Base-by-base conservation (phyloP, 768 basidiomycete species). In the Agaricus sinodeliciosus region DNA sequence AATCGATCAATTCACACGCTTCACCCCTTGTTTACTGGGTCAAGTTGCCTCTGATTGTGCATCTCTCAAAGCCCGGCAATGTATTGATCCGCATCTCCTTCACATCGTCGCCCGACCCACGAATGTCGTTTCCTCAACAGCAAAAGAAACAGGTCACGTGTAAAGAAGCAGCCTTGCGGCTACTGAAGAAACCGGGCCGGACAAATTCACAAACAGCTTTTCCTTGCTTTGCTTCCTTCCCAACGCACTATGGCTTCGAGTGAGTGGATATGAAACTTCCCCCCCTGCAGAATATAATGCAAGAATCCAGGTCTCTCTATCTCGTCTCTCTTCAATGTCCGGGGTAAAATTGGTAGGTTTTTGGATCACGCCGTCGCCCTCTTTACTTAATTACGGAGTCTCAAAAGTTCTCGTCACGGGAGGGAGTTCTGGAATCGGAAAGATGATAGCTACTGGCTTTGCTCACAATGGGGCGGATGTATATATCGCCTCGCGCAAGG, bases 401-500 rank as follows among this genome's bases (percentile, higher is more conserved):
- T 47, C 6, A 43, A 19, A 43, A 86, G 87, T 85, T 46, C 79
- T 91, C 43, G 79, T 91, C 16, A 92, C 89, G 1, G 91, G 91
- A 2, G 91, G 91, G 18, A 82, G 87, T 44, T 85, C 85, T 37
- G 91, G 91, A 1, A 80, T 94, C 42, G 91, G 91, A 7, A 83
- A 80, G 61, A 85, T 90, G 79, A 91, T 94, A 60, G 90, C 92
- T 19, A 71, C 81, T 0, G 84, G 87, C 1, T 85, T 90, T 59
- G 87, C 85, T 1, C 80, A 85, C 68, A 93, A 94, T 60, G 92
- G 92, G 11, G 89, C 85, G 31, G 85, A 82, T 59, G 92, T 95
- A 39, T 93, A 94, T 69, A 92, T 94, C 58, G 90, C 92, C 12
- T 84, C 89, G 9, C 76, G 92, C 51, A 93, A 91, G 64, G 87